These are phyloP conservation scores for Gremmenia infestans DNA, from an alignment of 2,329 filamentous ascomycete species.

Conservation along the genomic window DNA sequence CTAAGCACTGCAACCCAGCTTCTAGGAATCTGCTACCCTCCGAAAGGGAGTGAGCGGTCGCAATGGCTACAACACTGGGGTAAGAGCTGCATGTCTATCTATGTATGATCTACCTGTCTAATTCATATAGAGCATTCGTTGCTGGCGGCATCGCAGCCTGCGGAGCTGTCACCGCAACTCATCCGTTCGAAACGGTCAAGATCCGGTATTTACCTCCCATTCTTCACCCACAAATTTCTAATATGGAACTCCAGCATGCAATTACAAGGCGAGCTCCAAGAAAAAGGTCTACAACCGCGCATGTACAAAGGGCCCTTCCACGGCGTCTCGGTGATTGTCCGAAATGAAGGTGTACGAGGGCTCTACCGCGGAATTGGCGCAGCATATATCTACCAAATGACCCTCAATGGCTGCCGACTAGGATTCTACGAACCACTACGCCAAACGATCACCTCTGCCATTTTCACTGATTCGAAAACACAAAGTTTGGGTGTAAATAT, in stretches of 20 bases:
- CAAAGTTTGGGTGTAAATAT: constrained; percentile 92
- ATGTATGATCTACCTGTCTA: constrained; percentile 14
- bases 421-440: constrained; percentile 98
- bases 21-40: constrained; percentile 11
- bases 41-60: constrained; percentile 16
- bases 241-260: constrained; percentile 63
- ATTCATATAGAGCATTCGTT: constrained; percentile 65
- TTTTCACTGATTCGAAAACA: constrained; percentile 67
- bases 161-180: constrained; percentile 93
- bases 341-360: constrained; percentile 81
- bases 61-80: constrained; percentile 52
- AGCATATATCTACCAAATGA: constrained; percentile 93
- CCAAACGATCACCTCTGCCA: constrained; percentile 58
- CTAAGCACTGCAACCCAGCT: constrained; percentile 10
- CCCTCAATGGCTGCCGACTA: constrained; percentile 92
- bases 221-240: constrained; percentile 9
- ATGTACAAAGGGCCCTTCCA: constrained; percentile 90
- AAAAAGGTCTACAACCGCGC: constrained; percentile 77
- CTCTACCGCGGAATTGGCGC: constrained; percentile 86
- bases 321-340: constrained; percentile 81
- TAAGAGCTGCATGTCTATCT: constrained; percentile 25
- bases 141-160: constrained; percentile 95
- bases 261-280: constrained; percentile 89
- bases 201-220: constrained; percentile 59
- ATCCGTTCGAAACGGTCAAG: constrained; percentile 98